These are phyloP conservation scores for Primulina eburnea DNA, from an alignment of 257 asterid genomes.

Conservation along the genomic window DNA sequence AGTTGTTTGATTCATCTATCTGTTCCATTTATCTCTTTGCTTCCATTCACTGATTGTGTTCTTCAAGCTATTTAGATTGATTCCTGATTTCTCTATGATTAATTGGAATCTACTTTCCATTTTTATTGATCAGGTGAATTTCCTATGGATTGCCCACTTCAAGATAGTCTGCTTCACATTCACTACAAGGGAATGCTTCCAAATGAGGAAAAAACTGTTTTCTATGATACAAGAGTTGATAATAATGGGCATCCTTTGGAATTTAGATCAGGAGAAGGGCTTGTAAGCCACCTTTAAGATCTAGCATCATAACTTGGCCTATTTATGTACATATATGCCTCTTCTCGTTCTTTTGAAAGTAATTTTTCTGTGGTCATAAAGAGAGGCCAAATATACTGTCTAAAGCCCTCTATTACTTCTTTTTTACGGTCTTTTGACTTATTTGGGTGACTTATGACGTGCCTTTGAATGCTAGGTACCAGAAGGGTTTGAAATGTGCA, in stretches of 20 bases:
- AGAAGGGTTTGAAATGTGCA: slow-evolving; percentile 97
- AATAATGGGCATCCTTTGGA: slow-evolving; percentile 77
- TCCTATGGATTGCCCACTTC: slow-evolving; percentile 99
- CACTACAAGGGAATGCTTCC: slow-evolving; percentile 93
- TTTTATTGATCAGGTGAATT: slow-evolving; percentile 69
- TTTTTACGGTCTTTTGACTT: slow-evolving; percentile 6
- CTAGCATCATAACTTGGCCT: slow-evolving; percentile 7
- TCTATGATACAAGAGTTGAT: slow-evolving; percentile 74
- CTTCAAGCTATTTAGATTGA: slow-evolving; percentile 22
- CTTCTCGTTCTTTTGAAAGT: slow-evolving; percentile 3
- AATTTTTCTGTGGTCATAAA: not conserved
- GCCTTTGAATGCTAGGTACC: slow-evolving; percentile 62
- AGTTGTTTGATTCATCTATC: not conserved
- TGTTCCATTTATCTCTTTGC: slow-evolving; percentile 14
- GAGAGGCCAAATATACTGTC: slow-evolving; percentile 4
- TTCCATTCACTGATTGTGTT: not conserved
- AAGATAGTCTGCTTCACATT: slow-evolving; percentile 78
- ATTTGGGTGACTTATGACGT: slow-evolving; percentile 17
- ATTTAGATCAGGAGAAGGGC: slow-evolving; percentile 99
- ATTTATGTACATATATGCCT: not conserved
- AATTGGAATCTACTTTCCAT: slow-evolving; percentile 21
- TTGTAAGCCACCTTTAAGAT: slow-evolving; percentile 53
- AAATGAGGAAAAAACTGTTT: slow-evolving; percentile 69
- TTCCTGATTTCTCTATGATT: slow-evolving; percentile 19
- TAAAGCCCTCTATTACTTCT: slow-evolving; percentile 11